A percentile compares a stretch with the other conserved stretches of the same genome.
phyloP scores from a whole-genome alignment of 1,284 basidiomycete genomes.

The Neolentinus lepideus region DNA sequence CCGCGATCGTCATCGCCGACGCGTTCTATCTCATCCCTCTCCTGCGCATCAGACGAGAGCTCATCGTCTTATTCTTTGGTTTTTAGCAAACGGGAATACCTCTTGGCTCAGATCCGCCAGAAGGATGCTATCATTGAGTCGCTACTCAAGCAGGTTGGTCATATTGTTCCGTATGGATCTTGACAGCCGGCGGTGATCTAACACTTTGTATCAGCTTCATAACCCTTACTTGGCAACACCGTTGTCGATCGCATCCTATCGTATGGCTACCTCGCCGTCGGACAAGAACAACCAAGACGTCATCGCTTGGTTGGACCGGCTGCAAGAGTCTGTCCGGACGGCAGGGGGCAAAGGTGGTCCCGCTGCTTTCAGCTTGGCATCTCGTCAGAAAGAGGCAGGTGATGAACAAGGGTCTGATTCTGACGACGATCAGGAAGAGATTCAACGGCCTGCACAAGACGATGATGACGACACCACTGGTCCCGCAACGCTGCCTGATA shows the following conservation, averaged over 20 bases:
- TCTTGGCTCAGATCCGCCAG: slow-evolving; percentile 74
- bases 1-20: slow-evolving; percentile 5
- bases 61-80: slow-evolving; percentile 6
- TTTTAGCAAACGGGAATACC: slow-evolving; percentile 70
- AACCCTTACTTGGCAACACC: slow-evolving; percentile 74
- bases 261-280: slow-evolving; percentile 64
- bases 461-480: slow-evolving; percentile 26
- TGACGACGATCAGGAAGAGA: slow-evolving; percentile 13
- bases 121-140: slow-evolving; percentile 80
- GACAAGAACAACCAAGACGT: slow-evolving; percentile 62
- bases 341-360: slow-evolving; percentile 19
- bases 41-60: background rate
- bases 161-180: slow-evolving; percentile 4
- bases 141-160: slow-evolving; percentile 65
- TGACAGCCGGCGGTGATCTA: slow-evolving; percentile 2
- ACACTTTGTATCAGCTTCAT: slow-evolving; percentile 43
- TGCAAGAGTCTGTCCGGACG: slow-evolving; percentile 30
- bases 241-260: slow-evolving; percentile 67
- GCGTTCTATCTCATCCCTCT: background rate
- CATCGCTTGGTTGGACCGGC: slow-evolving; percentile 59
- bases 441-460: slow-evolving; percentile 10
- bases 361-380: slow-evolving; percentile 26
- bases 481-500: slow-evolving; percentile 48
- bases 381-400: slow-evolving; percentile 14
- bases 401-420: slow-evolving; percentile 17